Evolutionary conservation across 176 grass and related monocot species (phyloP), one percentile per base, ranked within the genome.

Genomic region (Rhynchospora tenuis): DNA sequence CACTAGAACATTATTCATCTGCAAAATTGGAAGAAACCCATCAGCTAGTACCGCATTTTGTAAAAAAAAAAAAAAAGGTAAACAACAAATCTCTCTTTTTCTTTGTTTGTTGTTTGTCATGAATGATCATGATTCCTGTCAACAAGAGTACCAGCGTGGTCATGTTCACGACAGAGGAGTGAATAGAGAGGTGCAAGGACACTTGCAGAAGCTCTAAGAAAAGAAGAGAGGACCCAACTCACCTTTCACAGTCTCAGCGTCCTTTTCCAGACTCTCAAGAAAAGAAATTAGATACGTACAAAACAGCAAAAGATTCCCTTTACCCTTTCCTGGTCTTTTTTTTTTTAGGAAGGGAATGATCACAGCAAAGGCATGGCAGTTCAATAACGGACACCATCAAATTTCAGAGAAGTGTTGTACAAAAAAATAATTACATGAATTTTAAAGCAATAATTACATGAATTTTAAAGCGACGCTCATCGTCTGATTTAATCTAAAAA

Each of bases 281-380:
- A 51, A 74, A 52, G 13, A 51, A 74, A 51, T 50, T 23, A 24
- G 70, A 42, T 26, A 48, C 44, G 48, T 26, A 73, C 69, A 50
- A 74, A 74, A 74, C 44, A 74, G 23, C n/a, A 50, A 74, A 51
- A 74, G 71, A 74, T 74, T 74, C 71, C 71, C 71, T 23, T 38
- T 24, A 42, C 43, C 4, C 19, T 20, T 10, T 0, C 42, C 4
- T 52, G 46, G 11, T 74, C 23, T 74, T 13, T 74, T 7, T 74
- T 7, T 24, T 52, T 16, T 52, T 52, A 62, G 20, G 20, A 62
- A 48, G 44, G 43, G 6, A 73, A 73, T 73, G 46, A 22, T 7
- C 33, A 70, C 66, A 70, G 1, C 33, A 45, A 14, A 43, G 66
- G 66, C 66, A 70, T 70, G 16, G n/a, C 33, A 70, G 9, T n/a